Percentiles rank a stretch among this genome's conserved stretches.
Conservation (phyloP, 331 rosid species). For the Spiraea crenata region DNA sequence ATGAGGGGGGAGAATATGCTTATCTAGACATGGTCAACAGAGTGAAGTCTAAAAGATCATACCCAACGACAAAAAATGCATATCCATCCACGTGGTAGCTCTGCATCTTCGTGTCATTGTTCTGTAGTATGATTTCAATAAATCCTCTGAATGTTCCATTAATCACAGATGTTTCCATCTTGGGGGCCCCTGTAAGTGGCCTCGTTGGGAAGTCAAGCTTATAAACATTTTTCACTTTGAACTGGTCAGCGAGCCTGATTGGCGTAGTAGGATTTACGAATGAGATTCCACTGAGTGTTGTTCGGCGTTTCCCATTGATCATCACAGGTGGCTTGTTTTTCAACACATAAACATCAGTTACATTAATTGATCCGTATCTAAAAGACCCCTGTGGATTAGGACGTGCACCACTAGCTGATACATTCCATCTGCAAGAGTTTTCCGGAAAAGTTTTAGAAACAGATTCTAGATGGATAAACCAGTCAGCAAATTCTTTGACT, state of each 20-base stretch:
- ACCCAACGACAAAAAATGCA: conserved; percentile 97
- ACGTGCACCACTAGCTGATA: conserved; percentile 98
- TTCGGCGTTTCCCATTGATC: conserved; percentile 62
- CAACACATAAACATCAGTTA: conserved; percentile 80
- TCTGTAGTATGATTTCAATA: conserved; percentile 84
- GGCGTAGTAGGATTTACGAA: conserved; percentile 79
- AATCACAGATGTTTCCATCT: conserved; percentile 70
- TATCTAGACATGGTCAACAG: conserved; percentile 5
- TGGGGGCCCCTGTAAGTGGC: conserved; percentile 71
- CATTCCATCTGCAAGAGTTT: conserved; percentile 79
- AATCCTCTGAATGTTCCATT: conserved; percentile 92
- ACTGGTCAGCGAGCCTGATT: conserved; percentile 79
- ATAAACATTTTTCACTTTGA: conserved; percentile 71
- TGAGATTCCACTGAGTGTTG: conserved; percentile 82
- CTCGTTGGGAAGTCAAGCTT: conserved; percentile 84
- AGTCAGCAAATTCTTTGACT: not conserved
- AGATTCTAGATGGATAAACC: not conserved
- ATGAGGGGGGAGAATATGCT: not conserved
- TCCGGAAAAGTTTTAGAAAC: not conserved
- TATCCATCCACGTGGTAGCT: conserved; percentile 88
- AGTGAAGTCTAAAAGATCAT: conserved; percentile 16
- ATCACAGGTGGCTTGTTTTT: conserved; percentile 64
- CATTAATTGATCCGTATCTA: conserved; percentile 92
- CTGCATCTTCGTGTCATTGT: conserved; percentile 91
- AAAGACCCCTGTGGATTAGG: conserved; percentile 99